Evolutionary conservation across 75 land plant genomes (phyloP), one percentile per base, ranked within the genome.

Genomic region (Pinus tabuliformis): DNA sequence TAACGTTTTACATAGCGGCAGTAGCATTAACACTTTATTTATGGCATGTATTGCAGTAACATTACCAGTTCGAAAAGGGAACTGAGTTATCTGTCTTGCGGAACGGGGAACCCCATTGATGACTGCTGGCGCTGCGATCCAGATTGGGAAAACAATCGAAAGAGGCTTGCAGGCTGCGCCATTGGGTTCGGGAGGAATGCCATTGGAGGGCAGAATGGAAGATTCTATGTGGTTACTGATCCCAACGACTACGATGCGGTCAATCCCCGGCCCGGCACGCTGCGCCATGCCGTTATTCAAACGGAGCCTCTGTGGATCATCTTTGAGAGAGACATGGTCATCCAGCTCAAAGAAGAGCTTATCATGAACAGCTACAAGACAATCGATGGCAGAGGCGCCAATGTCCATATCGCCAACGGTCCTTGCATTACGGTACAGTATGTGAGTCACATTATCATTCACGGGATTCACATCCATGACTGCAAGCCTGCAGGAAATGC

Each of bases 401-500:
- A 70, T 17, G 81, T 81, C 42, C 73, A 81, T 56, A 81, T 81
- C 49, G 81, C 82, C 45, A 58, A 62, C 6, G 82, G 81, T 14
- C 70, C 62, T 6, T 65, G 82, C 73, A 54, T 81, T 70, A 81
- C 82, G 39, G 63, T 78, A 12, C 81, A 77, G 49, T 70, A 30
- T 21, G 81, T 78, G 36, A 63, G 26, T 45, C 33, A 78, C 73
- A 56, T 81, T 24, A 81, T 81, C 73, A 78, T 81, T 54, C 82
- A 81, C 73, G 81, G 82, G 12, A 36, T 81, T n/a, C 71, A 81
- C 54, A 77, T 81, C 62, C 81, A 81, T 37, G 89, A 93, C 63
- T 91, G 94, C 82, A 86, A 86, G 80, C 84, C 85, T 24, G 82
- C 91, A 3, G 96, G 94, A 18, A 89, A 89, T 56, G 94, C 94